Evolutionary conservation across 2,329 filamentous ascomycete species (phyloP), one percentile per base, ranked within the genome.

Genomic region (Colletotrichum paranaense): DNA sequence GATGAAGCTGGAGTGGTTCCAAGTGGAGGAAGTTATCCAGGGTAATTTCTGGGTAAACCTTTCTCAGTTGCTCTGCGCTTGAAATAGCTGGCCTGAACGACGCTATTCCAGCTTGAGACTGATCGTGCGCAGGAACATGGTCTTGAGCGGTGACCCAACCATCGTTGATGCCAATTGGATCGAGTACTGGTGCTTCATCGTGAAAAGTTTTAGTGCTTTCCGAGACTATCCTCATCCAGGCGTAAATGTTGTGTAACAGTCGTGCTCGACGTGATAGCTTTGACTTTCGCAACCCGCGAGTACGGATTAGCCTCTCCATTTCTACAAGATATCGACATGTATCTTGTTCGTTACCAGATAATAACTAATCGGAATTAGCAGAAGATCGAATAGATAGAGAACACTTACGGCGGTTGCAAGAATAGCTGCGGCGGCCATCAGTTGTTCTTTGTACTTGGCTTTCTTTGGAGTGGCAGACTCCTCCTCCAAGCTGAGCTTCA

Each of bases 401-500:
- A 28, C 3, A 46, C 67, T 24, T 53, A 64, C 67, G 14, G 59
- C 58, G 24, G 59, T 68, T 16, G 67, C 52, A 7, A 68, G 16
- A 0, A 57, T 60, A 4, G 67, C 67, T 5, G 46, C 58, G 1
- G 30, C 19, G 1, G 67, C 67, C 59, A 68, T 68, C 6, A 68
- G 49, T n/a, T 68, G 59, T 35, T 68, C 67, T 26, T 68, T 63
- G 3, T 68, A 68, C 26, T 68, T 68, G 1, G 59, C 49, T 12
- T 68, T 68, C 0, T 12, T 32, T 1, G 52, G 7, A 7, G 35
- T 14, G 8, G 6, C 19, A 16, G 28, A 49, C 26, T 64, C 67
- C 16, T 16, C 35, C 24, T 57, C 32, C 4, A 68, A 52, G 4
- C 58, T 68, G 1, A 46, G 42, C n/a, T 38, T 57, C 9, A 68